These are phyloP conservation scores for Fusarium nanum DNA, from an alignment of 2,329 filamentous ascomycete species.

Conservation along the genomic window DNA sequence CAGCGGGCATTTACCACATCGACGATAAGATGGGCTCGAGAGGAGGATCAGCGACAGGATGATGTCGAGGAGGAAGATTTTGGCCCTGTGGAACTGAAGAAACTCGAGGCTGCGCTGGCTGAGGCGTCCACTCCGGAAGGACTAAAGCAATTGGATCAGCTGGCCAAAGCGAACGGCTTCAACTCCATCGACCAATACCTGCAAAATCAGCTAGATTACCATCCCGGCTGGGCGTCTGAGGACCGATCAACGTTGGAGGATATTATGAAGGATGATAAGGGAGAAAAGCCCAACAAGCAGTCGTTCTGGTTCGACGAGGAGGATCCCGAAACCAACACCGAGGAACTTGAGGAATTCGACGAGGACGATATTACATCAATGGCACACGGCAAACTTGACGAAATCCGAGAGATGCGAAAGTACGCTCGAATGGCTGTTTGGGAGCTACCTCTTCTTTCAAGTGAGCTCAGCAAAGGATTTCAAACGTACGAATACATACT, in stretches of 20 bases:
- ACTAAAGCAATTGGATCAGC: conserved; percentile 50
- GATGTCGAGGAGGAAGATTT: conserved; percentile 45
- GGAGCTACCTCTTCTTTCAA: conserved; percentile 92
- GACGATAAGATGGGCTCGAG: conserved; percentile 46
- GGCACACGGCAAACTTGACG: conserved; percentile 87
- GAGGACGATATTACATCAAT: conserved; percentile 86
- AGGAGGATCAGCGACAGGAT: conserved; percentile 34
- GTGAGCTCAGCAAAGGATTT: conserved; percentile 64
- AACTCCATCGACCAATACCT: conserved; percentile 51
- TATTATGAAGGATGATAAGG: conserved; percentile 48
- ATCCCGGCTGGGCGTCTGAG: conserved; percentile 48
- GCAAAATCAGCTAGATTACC: conserved; percentile 44
- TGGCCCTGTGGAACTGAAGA: conserved; percentile 47
- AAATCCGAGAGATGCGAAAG: conserved; percentile 87
- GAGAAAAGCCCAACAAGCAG: conserved; percentile 51
- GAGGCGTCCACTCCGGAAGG: conserved; percentile 50
- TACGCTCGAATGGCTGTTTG: conserved; percentile 89
- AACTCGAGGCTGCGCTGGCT: conserved; percentile 47
- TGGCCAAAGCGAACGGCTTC: conserved; percentile 52
- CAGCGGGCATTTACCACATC: conserved; percentile 50
- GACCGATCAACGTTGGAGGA: conserved; percentile 50
- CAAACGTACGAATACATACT: conserved; percentile 11
- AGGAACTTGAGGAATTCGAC: conserved; percentile 73
- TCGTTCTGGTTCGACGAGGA: conserved; percentile 63
- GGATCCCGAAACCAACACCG: conserved; percentile 60